Percentiles rank a stretch among this genome's conserved stretches.
phyloP scores from a whole-genome alignment of 306 rosid species.

The Cicer pinnatifidum region DNA sequence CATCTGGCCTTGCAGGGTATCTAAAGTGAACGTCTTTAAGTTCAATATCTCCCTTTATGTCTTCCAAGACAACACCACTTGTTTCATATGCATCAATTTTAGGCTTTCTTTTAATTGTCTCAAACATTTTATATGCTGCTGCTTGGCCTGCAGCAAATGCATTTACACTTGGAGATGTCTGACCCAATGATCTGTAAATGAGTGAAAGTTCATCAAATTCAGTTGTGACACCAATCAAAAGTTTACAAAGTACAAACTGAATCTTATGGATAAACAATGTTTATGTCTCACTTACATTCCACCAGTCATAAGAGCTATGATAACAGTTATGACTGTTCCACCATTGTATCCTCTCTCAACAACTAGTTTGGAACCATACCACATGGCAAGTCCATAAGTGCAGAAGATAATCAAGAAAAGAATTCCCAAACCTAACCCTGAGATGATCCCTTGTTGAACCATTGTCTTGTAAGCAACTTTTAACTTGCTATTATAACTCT shows the following conservation, averaged over 20 bases:
- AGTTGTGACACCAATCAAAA: no score
- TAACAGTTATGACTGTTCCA: slow-evolving; percentile 69
- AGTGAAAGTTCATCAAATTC: slow-evolving; percentile 13
- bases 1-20: slow-evolving; percentile 84
- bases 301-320: slow-evolving; percentile 76
- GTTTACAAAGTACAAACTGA: no score
- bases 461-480: slow-evolving; percentile 58
- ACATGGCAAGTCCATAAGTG: slow-evolving; percentile 80
- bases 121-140: slow-evolving; percentile 88
- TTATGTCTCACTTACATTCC: slow-evolving; percentile 69
- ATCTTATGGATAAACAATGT: no score
- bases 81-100: slow-evolving; percentile 71
- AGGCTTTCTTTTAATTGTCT: slow-evolving; percentile 72
- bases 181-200: slow-evolving; percentile 70
- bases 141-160: slow-evolving; percentile 91
- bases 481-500: slow-evolving; percentile 65
- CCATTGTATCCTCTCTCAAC: slow-evolving; percentile 72
- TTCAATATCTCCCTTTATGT: slow-evolving; percentile 74
- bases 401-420: slow-evolving; percentile 55
- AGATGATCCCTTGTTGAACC: slow-evolving; percentile 70
- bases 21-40: slow-evolving; percentile 73
- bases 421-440: slow-evolving; percentile 69
- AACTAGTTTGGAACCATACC: slow-evolving; percentile 85
- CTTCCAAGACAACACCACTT: slow-evolving; percentile 62
- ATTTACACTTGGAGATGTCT: slow-evolving; percentile 73